A percentile compares a stretch with the other conserved stretches of the same genome.
Evolutionary conservation across 805 yeast genomes (phyloP).

Genomic region (Wickerhamomyces alni): DNA sequence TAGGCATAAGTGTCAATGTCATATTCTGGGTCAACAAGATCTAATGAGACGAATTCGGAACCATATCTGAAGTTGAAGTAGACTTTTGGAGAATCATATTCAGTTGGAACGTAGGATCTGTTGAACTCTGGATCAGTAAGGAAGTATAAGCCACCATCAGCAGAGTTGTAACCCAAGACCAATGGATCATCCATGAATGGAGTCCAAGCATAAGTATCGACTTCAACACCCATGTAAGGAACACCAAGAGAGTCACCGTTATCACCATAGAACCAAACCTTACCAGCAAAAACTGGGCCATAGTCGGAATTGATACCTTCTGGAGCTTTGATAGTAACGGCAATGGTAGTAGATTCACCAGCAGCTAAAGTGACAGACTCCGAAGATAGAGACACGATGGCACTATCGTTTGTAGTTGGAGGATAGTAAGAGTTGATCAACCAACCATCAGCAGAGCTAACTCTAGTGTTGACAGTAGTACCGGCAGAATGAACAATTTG

Average conservation of each 20-base stretch:
- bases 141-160: constrained; percentile 3
- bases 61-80: constrained; percentile 7
- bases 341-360: constrained; percentile 9
- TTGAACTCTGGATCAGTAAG: constrained; percentile 1
- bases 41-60: constrained; percentile 8
- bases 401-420: constrained; percentile 2
- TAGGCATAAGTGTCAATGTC: constrained; percentile 2
- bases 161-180: constrained; percentile 6
- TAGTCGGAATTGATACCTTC: background rate
- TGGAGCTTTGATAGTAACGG: constrained; percentile 7
- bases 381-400: constrained; percentile 4
- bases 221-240: constrained; percentile 15
- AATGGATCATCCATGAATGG: constrained; percentile 2
- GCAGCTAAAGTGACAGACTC: constrained; percentile 5
- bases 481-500: constrained; percentile 4
- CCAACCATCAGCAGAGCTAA: background rate
- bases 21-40: constrained; percentile 11
- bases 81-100: constrained; percentile 3
- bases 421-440: constrained; percentile 5
- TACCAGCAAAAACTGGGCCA: constrained; percentile 11
- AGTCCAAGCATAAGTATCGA: constrained; percentile 8
- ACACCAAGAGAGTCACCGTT: constrained; percentile 11
- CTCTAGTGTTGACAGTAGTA: constrained; percentile 7
- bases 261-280: constrained; percentile 7
- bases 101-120: constrained; percentile 1